Conservation (phyloP, 768 basidiomycete species). For the Phanerochaete carnosa region DNA sequence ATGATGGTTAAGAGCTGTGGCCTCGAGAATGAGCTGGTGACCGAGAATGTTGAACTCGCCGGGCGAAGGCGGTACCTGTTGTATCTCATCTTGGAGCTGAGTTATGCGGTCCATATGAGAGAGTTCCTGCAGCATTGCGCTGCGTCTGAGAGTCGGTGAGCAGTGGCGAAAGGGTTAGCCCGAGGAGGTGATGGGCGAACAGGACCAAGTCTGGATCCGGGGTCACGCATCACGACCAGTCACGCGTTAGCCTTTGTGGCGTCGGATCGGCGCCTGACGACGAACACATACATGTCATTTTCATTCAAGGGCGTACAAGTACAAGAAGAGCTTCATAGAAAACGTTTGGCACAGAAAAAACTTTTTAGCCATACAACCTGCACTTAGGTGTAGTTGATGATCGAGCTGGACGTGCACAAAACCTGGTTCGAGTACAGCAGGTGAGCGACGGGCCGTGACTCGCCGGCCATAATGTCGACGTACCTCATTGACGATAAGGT, state of each 20-base stretch:
- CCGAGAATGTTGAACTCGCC: not conserved
- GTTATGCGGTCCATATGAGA: conserved; percentile 96
- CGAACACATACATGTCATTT: too few relatives aligned
- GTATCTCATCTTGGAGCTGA: conserved; percentile 92
- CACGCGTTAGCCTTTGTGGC: not conserved
- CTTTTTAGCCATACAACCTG: too few relatives aligned
- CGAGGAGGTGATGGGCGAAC: not conserved
- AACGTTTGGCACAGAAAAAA: too few relatives aligned
- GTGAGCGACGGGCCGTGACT: not conserved
- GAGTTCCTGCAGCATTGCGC: conserved; percentile 89
- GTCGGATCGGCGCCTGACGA: too few relatives aligned
- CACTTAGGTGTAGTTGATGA: not conserved
- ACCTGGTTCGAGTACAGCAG: not conserved
- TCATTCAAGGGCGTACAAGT: too few relatives aligned
- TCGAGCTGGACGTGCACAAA: not conserved
- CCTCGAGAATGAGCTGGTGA: not conserved
- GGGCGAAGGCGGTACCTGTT: conserved; percentile 51
- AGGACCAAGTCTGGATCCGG: not conserved
- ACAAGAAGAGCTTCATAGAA: too few relatives aligned
- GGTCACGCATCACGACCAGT: not conserved
- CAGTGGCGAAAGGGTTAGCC: not conserved
- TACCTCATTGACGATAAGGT: conserved; percentile 62
- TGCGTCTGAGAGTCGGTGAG: conserved; percentile 27
- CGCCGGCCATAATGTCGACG: not conserved
- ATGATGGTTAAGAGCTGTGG: conserved; percentile 81